These are phyloP conservation scores for Phyllosticta citriasiana DNA, from an alignment of 2,329 filamentous ascomycete species.

Conservation along the genomic window DNA sequence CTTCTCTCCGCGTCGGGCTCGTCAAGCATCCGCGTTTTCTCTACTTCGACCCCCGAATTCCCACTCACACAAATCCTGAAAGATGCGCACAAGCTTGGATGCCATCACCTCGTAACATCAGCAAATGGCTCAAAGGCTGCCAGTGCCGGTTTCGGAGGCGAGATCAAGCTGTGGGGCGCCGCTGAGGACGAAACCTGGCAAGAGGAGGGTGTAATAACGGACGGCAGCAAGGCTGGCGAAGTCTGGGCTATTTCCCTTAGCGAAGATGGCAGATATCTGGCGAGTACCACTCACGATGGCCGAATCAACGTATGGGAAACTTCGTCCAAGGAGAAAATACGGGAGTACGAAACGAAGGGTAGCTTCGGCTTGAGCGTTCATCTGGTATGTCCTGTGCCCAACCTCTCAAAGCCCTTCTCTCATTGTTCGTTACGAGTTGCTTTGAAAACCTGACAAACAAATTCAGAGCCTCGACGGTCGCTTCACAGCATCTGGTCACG, in stretches of 20 bases:
- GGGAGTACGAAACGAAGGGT: constrained; percentile 83
- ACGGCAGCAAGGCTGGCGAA: constrained; percentile 54
- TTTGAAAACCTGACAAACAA: constrained; percentile 6
- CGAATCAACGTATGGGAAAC: constrained; percentile 80
- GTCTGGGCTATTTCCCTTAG: constrained; percentile 84
- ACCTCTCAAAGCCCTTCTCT: background rate
- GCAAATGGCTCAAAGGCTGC: constrained; percentile 62
- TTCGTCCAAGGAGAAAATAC: constrained; percentile 50
- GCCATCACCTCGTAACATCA: constrained; percentile 74
- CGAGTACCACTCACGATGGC: constrained; percentile 80
- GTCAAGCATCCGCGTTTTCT: constrained; percentile 71
- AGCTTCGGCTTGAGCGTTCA: constrained; percentile 87
- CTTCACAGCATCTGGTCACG: constrained; percentile 84
- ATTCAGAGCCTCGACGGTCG: constrained; percentile 59
- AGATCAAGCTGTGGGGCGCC: constrained; percentile 71
- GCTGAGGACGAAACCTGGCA: constrained; percentile 43
- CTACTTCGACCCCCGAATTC: constrained; percentile 59
- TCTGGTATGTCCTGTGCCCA: constrained; percentile 40
- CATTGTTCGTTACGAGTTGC: too few relatives aligned
- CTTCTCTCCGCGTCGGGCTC: constrained; percentile 79
- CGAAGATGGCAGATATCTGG: constrained; percentile 71
- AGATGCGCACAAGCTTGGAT: constrained; percentile 75
- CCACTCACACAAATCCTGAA: constrained; percentile 70
- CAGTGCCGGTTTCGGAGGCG: constrained; percentile 81
- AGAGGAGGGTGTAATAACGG: constrained; percentile 39